phyloP scores from a whole-genome alignment of 2,329 filamentous ascomycete genomes.

The Rhytidhysteron rufulum region DNA sequence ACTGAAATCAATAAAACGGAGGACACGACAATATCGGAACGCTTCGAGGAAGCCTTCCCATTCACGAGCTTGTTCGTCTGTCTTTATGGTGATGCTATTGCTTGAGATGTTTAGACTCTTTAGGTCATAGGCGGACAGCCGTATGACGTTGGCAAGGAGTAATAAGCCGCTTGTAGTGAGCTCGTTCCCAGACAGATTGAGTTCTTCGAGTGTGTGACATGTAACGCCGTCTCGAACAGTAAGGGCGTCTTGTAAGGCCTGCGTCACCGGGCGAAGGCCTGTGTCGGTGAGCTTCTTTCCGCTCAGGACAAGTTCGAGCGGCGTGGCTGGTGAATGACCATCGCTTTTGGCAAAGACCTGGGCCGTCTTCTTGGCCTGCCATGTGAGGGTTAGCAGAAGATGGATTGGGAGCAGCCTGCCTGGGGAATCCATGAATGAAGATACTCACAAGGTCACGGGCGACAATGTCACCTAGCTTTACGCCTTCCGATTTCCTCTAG shows the following conservation, averaged over 20 bases:
- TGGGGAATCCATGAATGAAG: too few species aligned
- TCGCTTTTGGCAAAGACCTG: constrained; percentile 2
- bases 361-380: constrained; percentile 4
- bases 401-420: too few species aligned
- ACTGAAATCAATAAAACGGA: constrained; percentile 45
- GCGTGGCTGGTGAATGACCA: constrained; percentile 26
- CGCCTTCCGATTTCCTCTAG: constrained; percentile 44
- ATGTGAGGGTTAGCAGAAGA: too few species aligned
- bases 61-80: constrained; percentile 30
- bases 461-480: constrained; percentile 44
- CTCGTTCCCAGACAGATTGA: constrained; percentile 44
- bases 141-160: constrained; percentile 40
- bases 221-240: constrained; percentile 19
- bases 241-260: constrained; percentile 40
- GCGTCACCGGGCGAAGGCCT: constrained; percentile 41
- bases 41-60: constrained; percentile 45
- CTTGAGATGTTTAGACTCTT: constrained; percentile 45
- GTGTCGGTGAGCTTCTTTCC: constrained; percentile 45
- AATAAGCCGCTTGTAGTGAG: constrained; percentile 41
- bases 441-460: constrained; percentile 42
- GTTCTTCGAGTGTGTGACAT: constrained; percentile 40
- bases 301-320: constrained; percentile 44
- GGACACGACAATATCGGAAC: constrained; percentile 39
- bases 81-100: constrained; percentile 42
- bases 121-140: constrained; percentile 41